Evolutionary conservation across 495 filamentous ascomycete species (phyloP).

Genomic region (Pseudotulostoma volvatum): DNA sequence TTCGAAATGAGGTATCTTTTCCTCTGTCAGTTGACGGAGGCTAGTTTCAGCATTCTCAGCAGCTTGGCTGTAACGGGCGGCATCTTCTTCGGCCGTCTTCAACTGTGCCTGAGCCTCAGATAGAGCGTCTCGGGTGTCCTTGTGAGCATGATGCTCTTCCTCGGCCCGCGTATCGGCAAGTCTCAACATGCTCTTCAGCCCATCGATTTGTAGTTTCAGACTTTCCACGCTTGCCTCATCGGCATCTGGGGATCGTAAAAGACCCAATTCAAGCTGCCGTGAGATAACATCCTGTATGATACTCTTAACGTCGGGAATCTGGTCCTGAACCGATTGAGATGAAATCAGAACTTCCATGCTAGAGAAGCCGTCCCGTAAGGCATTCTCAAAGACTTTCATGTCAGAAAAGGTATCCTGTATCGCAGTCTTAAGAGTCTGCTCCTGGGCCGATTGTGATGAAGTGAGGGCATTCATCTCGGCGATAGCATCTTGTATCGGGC

Average conservation of each 20-base stretch:
- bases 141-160: slow-evolving; percentile 46
- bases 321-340: slow-evolving; percentile 13
- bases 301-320: slow-evolving; percentile 25
- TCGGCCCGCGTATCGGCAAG: slow-evolving; percentile 34
- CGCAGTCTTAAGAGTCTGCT: slow-evolving; percentile 8
- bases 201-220: slow-evolving; percentile 36
- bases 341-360: slow-evolving; percentile 34
- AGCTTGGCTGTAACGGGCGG: slow-evolving; percentile 48
- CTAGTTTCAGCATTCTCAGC: slow-evolving; percentile 47
- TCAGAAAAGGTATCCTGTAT: slow-evolving; percentile 8
- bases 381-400: no score
- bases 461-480: slow-evolving; percentile 38
- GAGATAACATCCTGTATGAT: slow-evolving; percentile 31
- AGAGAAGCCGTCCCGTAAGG: slow-evolving; percentile 40
- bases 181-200: slow-evolving; percentile 37
- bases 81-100: slow-evolving; percentile 57
- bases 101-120: slow-evolving; percentile 53
- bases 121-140: slow-evolving; percentile 55
- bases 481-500: slow-evolving; percentile 39
- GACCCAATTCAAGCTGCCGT: slow-evolving; percentile 20
- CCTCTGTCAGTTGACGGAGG: slow-evolving; percentile 35
- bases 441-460: background rate
- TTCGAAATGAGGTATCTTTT: slow-evolving; percentile 34
- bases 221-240: slow-evolving; percentile 33
- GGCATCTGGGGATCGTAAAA: slow-evolving; percentile 22